A percentile compares a stretch with the other conserved stretches of the same genome.
Evolutionary conservation across 2,329 filamentous ascomycete species (phyloP).

Genomic region (Setomelanomma holmii): DNA sequence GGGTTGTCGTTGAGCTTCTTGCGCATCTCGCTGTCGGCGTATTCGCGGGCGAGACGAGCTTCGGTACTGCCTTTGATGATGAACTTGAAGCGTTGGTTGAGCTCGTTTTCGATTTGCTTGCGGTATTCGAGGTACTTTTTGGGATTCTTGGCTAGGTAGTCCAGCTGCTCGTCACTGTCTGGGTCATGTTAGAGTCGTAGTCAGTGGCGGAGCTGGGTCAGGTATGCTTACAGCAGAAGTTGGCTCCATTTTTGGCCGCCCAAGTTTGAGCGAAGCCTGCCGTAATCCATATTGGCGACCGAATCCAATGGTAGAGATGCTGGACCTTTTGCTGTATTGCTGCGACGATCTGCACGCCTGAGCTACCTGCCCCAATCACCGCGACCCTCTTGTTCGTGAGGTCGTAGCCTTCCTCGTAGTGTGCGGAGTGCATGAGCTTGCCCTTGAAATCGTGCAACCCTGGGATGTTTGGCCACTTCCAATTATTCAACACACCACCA

Average conservation of each 20-base stretch:
- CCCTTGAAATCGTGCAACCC: slow-evolving; percentile 51
- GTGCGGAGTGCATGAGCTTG: slow-evolving; percentile 54
- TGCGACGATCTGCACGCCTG: slow-evolving; percentile 54
- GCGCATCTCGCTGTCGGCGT: slow-evolving; percentile 50
- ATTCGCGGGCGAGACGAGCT: slow-evolving; percentile 53
- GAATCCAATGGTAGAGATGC: slow-evolving; percentile 52
- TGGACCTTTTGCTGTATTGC: slow-evolving; percentile 49
- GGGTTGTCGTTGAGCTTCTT: slow-evolving; percentile 49
- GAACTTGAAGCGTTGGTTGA: slow-evolving; percentile 62
- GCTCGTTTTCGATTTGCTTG: slow-evolving; percentile 57
- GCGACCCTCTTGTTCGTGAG: slow-evolving; percentile 50
- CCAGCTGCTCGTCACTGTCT: slow-evolving; percentile 51
- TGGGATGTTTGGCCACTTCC: slow-evolving; percentile 53
- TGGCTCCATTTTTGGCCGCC: slow-evolving; percentile 56
- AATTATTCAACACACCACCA: slow-evolving; percentile 35
- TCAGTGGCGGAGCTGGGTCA: neutral
- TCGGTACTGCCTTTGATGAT: slow-evolving; percentile 59
- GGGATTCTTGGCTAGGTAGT: slow-evolving; percentile 50
- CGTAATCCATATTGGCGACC: slow-evolving; percentile 57
- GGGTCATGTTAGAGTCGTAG: slow-evolving; percentile 9
- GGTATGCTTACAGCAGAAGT: slow-evolving; percentile 55
- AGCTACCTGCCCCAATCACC: slow-evolving; percentile 52
- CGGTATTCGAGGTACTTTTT: slow-evolving; percentile 56
- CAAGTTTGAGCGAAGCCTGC: slow-evolving; percentile 57
- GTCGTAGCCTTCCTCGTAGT: slow-evolving; percentile 50